These are phyloP conservation scores for Lablab purpureus DNA, from an alignment of 306 rosid genomes.

Conservation along the genomic window DNA sequence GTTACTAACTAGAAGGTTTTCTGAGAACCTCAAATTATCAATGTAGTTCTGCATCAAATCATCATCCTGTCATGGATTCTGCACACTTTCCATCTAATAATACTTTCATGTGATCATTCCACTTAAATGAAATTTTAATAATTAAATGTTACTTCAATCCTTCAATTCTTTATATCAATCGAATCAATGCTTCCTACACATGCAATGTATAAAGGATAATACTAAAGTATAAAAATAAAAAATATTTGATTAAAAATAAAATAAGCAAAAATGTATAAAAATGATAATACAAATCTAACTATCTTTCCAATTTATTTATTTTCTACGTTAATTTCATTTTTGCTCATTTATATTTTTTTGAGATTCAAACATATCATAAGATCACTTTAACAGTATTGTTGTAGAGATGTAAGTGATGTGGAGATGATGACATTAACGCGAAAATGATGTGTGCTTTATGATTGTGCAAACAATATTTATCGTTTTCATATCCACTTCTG, in stretches of 20 bases:
- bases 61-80: neutral
- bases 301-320: too few relatives aligned
- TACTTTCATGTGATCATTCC: constrained; percentile 16
- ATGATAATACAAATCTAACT: too few relatives aligned
- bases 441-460: constrained; percentile 25
- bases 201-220: neutral
- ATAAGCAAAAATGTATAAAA: too few relatives aligned
- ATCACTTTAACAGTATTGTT: too few relatives aligned
- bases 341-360: too few relatives aligned
- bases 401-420: neutral
- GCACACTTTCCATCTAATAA: neutral
- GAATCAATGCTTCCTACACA: neutral
- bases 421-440: neutral
- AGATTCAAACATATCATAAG: too few relatives aligned
- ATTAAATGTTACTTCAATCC: neutral
- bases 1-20: neutral
- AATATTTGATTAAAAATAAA: too few relatives aligned
- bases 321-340: too few relatives aligned
- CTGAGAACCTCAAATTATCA: neutral
- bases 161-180: neutral
- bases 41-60: constrained; percentile 15
- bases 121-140: neutral
- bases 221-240: too few relatives aligned
- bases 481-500: constrained; percentile 25
- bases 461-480: neutral